phyloP scores from a whole-genome alignment of 2,329 filamentous ascomycete species.

The Sporothrix sp. region DNA sequence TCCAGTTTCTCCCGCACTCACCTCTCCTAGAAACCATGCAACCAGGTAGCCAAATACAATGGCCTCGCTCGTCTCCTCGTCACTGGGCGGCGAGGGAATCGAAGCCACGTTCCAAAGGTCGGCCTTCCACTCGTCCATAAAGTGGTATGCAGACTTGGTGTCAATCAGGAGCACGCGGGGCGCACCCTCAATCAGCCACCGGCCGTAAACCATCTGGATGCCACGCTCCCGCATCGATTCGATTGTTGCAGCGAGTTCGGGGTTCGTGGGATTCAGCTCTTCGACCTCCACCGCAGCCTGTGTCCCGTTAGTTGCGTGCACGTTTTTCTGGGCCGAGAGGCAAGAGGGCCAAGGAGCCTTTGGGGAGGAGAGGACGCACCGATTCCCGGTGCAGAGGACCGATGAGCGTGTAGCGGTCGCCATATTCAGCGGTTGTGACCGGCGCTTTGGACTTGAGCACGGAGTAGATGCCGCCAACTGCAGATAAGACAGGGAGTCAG shows the following conservation, averaged over 20 bases:
- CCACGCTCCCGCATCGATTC: conserved; percentile 88
- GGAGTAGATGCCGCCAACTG: conserved; percentile 97
- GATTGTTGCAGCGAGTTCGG: conserved; percentile 72
- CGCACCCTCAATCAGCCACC: conserved; percentile 96
- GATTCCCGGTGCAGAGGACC: conserved; percentile 88
- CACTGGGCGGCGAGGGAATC: conserved; percentile 84
- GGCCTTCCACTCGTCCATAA: conserved; percentile 91
- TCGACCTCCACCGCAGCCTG: conserved; percentile 97
- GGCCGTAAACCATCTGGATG: conserved; percentile 80
- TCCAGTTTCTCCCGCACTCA: no score
- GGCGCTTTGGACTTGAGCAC: conserved; percentile 98
- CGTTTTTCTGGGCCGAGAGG: no score
- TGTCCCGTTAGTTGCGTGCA: no score
- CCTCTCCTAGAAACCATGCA: conserved; percentile 96
- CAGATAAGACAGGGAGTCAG: neutral
- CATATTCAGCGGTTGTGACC: conserved; percentile 97
- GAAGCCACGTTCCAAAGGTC: conserved; percentile 89
- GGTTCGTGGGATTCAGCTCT: conserved; percentile 74
- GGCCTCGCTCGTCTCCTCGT: conserved; percentile 93
- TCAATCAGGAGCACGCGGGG: conserved; percentile 91
- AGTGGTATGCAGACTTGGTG: conserved; percentile 84
- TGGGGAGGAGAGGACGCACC: conserved; percentile 34
- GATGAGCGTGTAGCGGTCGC: conserved; percentile 89
- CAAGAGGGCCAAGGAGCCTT: no score
- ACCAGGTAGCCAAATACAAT: conserved; percentile 97